Evolutionary conservation across 2,329 filamentous ascomycete species (phyloP).

Genomic region (Trichoderma sp.): DNA sequence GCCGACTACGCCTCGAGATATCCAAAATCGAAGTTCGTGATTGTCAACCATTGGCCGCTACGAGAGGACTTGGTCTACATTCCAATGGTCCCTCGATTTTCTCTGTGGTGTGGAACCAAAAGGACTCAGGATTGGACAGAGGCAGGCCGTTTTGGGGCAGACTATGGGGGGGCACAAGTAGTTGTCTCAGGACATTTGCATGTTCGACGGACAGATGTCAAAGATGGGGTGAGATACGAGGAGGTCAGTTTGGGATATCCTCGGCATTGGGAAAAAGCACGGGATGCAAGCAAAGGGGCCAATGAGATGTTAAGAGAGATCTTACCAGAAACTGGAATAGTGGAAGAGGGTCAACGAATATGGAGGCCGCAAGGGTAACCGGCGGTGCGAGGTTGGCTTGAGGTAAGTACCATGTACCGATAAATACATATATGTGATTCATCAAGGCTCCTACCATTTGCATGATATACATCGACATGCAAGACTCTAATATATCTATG

Average conservation of each 20-base stretch:
- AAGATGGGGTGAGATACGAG: slow-evolving; percentile 11
- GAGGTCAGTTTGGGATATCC: slow-evolving; percentile 14
- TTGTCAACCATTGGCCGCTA: slow-evolving; percentile 9
- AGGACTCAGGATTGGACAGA: neutral
- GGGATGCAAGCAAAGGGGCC: neutral
- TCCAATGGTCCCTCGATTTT: slow-evolving; percentile 11
- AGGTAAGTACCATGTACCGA: neutral
- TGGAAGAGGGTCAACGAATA: neutral
- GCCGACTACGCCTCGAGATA: neutral
- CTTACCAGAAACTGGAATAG: neutral
- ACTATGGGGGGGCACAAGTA: neutral
- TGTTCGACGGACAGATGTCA: slow-evolving; percentile 5
- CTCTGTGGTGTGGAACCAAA: slow-evolving; percentile 11
- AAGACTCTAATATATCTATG: too few species aligned
- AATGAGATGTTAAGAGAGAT: slow-evolving; percentile 12
- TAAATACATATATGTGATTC: neutral
- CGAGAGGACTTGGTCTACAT: slow-evolving; percentile 3
- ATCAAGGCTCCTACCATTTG: neutral
- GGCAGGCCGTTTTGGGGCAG: neutral
- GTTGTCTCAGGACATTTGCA: slow-evolving; percentile 9
- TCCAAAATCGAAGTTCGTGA: slow-evolving; percentile 1
- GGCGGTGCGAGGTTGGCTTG: neutral
- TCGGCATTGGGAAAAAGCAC: slow-evolving; percentile 3
- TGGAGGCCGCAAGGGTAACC: neutral
- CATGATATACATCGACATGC: too few species aligned